Percentiles rank a stretch among this genome's conserved stretches.
These are phyloP conservation scores for Coemansia sp. DNA, from an alignment of 192 early-diverging fungal species.

Conservation along the genomic window DNA sequence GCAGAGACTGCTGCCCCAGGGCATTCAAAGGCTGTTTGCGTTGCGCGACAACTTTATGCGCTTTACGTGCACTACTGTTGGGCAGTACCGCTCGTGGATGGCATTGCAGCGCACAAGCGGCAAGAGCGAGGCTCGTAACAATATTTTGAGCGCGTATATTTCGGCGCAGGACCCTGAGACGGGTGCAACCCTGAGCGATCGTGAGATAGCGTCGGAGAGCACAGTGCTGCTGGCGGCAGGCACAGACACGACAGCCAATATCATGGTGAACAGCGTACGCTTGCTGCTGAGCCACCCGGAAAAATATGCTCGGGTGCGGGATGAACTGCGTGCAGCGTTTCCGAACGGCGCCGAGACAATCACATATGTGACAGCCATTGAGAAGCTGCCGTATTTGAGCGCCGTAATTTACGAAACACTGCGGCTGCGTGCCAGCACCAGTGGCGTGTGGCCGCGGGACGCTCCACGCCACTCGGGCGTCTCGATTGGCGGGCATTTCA, in stretches of 20 bases:
- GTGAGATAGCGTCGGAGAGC: slow-evolving; percentile 21
- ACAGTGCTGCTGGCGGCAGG: slow-evolving; percentile 32
- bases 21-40: slow-evolving; percentile 3
- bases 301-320: neutral
- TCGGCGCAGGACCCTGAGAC: slow-evolving; percentile 24
- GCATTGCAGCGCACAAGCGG: neutral
- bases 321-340: slow-evolving; percentile 13
- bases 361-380: slow-evolving; percentile 5
- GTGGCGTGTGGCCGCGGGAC: slow-evolving; percentile 21
- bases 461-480: slow-evolving; percentile 13
- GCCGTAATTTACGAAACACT: slow-evolving; percentile 36
- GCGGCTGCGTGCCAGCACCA: slow-evolving; percentile 17
- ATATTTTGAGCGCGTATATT: slow-evolving; percentile 27
- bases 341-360: neutral
- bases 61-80: slow-evolving; percentile 5
- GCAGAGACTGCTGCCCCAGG: neutral
- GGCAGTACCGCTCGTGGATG: slow-evolving; percentile 7
- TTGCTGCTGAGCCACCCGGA: slow-evolving; percentile 24
- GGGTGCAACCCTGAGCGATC: slow-evolving; percentile 17
- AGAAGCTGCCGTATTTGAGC: slow-evolving; percentile 19
- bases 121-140: neutral
- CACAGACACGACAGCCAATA: slow-evolving; percentile 23
- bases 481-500: slow-evolving; percentile 6
- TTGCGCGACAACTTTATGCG: slow-evolving; percentile 14
- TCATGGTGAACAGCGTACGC: slow-evolving; percentile 13